Evolutionary conservation across 441 rosid species (phyloP).

Genomic region (Corymbia calophylla): DNA sequence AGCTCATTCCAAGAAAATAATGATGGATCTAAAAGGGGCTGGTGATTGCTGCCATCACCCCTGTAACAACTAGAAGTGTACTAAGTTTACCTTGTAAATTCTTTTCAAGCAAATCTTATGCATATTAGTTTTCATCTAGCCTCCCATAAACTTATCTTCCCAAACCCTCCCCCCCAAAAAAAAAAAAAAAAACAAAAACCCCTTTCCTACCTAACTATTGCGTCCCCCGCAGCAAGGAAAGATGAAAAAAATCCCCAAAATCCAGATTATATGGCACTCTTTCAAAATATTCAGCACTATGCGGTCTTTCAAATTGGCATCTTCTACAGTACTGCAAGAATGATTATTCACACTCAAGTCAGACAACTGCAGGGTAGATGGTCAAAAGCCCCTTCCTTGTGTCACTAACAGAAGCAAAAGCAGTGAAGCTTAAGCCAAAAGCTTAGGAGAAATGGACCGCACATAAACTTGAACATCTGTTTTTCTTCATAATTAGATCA

Average conservation of each 20-base stretch:
- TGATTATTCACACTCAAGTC: neutral
- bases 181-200: neutral
- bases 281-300: neutral
- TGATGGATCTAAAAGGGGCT: neutral
- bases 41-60: neutral
- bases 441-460: neutral
- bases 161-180: neutral
- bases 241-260: neutral
- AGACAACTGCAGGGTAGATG: neutral
- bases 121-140: neutral
- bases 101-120: neutral
- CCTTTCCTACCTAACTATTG: neutral
- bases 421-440: neutral
- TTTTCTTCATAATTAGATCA: neutral
- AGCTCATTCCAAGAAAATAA: neutral
- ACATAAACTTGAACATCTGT: neutral
- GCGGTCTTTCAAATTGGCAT: neutral
- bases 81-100: neutral
- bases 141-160: neutral
- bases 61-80: neutral
- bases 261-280: neutral
- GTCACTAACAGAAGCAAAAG: neutral
- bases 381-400: neutral
- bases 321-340: neutral
- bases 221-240: neutral